These are phyloP conservation scores for Ceratobasidium theobromae DNA, from an alignment of 1,284 basidiomycete genomes.

Conservation along the genomic window DNA sequence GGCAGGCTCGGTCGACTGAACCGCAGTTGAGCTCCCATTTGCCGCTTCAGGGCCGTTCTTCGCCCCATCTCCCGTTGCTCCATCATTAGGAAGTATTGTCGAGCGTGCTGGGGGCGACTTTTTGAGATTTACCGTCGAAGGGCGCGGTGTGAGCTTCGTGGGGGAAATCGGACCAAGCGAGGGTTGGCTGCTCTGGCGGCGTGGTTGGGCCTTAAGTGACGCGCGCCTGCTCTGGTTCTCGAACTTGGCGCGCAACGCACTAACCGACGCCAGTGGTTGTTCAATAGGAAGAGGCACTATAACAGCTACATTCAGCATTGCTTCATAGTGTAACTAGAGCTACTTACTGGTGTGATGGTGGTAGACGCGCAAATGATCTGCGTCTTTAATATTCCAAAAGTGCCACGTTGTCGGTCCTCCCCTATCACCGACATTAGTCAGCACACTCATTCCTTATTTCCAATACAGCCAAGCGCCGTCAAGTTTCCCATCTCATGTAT, in stretches of 20 bases:
- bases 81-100: not conserved
- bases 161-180: constrained; percentile 1
- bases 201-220: constrained; percentile 21
- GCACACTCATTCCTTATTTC: not conserved
- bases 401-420: constrained; percentile 19
- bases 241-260: constrained; percentile 35
- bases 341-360: constrained; percentile 5
- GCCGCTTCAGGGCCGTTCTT: too few relatives aligned
- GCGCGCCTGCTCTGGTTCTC: constrained; percentile 33
- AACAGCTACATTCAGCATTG: not conserved
- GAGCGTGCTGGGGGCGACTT: not conserved
- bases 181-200: constrained; percentile 24
- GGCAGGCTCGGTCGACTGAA: not conserved
- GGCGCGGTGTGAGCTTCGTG: not conserved
- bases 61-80: not conserved
- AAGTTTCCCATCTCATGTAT: constrained; percentile 25
- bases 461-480: not conserved
- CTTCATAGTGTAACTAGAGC: not conserved
- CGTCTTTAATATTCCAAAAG: not conserved
- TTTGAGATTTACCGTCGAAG: constrained; percentile 1
- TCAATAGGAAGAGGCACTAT: constrained; percentile 36
- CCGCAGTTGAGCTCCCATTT: not conserved
- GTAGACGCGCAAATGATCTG: not conserved
- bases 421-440: not conserved
- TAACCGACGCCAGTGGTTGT: constrained; percentile 31